phyloP scores from a whole-genome alignment of 169 alveolate species.

The Plasmodium adleri region DNA sequence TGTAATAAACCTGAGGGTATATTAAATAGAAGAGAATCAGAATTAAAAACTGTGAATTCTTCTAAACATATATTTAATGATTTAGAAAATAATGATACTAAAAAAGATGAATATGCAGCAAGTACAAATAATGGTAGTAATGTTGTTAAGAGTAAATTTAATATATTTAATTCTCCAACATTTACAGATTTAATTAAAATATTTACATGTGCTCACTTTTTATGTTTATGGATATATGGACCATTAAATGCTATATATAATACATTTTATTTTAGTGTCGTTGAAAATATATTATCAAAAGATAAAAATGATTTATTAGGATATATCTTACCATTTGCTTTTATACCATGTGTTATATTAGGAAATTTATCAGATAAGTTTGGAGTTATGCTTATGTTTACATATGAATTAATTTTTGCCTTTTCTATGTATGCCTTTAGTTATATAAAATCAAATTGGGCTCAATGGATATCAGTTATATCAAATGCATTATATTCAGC shows the following conservation, averaged over 20 bases:
- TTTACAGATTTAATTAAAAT: constrained; percentile 39
- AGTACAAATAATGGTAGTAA: constrained; percentile 20
- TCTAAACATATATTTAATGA: background rate
- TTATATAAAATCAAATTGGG: constrained; percentile 17
- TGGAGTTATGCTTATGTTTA: constrained; percentile 77
- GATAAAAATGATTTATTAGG: constrained; percentile 66
- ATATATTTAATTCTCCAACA: constrained; percentile 15
- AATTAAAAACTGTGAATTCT: too few relatives aligned
- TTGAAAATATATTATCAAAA: constrained; percentile 58
- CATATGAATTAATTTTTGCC: constrained; percentile 75
- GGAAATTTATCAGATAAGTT: constrained; percentile 75
- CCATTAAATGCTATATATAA: constrained; percentile 74
- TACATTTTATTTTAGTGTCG: constrained; percentile 64
- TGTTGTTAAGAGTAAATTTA: background rate
- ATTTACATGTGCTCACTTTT: constrained; percentile 53
- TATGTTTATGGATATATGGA: constrained; percentile 75
- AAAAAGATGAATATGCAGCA: background rate
- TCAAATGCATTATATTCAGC: constrained; percentile 74
- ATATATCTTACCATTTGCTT: constrained; percentile 73
- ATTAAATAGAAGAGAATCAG: too few relatives aligned
- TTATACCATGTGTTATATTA: constrained; percentile 72
- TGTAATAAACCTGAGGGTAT: too few relatives aligned
- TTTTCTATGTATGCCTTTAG: constrained; percentile 44
- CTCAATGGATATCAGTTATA: constrained; percentile 74
- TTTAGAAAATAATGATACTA: constrained; percentile 1